Conservation (phyloP, 768 basidiomycete species). For the Tylopilus plumbeoviolaceoides region DNA sequence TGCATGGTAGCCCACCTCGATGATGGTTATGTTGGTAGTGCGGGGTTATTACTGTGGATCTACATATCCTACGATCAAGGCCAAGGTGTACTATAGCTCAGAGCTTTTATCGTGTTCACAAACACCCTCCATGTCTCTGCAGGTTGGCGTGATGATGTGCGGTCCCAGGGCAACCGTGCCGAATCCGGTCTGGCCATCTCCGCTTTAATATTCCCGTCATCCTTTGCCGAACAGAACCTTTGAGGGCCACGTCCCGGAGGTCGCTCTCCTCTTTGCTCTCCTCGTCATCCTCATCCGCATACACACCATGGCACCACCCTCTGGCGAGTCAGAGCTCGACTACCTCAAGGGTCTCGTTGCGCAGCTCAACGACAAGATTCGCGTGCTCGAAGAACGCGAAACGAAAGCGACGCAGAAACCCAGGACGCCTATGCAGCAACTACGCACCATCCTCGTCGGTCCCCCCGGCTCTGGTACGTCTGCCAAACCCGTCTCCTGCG, state of each 20-base stretch:
- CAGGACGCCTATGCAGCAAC: conserved; percentile 71
- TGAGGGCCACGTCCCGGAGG: neutral
- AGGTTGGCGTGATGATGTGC: no score
- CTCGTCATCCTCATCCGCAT: neutral
- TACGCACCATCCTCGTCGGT: conserved; percentile 89
- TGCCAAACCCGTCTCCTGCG: no score
- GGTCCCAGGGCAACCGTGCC: no score
- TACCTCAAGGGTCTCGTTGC: conserved; percentile 91
- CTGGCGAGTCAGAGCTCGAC: conserved; percentile 67
- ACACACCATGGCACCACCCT: conserved; percentile 53
- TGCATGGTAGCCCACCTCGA: no score
- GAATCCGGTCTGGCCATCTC: conserved; percentile 16
- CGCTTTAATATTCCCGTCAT: conserved; percentile 18
- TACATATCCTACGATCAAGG: no score
- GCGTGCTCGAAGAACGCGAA: conserved; percentile 65
- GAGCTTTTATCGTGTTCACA: no score
- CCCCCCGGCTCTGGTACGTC: conserved; percentile 95
- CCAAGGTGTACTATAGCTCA: no score
- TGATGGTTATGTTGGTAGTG: no score
- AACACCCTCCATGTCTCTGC: no score
- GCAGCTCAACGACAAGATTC: conserved; percentile 90
- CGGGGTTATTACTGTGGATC: no score
- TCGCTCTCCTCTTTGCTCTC: neutral
- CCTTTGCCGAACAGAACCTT: conserved; percentile 3
- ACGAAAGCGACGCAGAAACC: conserved; percentile 41